Conservation (phyloP, 129 eudicot genomes). For the Artemisia annua region DNA sequence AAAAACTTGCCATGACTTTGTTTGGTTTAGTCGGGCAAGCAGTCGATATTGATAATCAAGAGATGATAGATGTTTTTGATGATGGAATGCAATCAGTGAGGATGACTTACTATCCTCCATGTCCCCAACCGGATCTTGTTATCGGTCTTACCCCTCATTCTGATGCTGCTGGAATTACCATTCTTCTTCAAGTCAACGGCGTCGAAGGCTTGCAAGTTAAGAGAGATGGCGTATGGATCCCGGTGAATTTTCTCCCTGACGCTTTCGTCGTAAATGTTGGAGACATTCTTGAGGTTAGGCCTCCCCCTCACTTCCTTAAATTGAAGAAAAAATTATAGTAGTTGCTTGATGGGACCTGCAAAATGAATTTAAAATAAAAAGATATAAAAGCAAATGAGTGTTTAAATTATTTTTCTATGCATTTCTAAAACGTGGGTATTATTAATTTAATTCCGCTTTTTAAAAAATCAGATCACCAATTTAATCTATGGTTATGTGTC, state of each 20-base stretch:
- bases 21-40: conserved; percentile 43
- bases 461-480: not conserved
- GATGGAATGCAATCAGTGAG: conserved; percentile 55
- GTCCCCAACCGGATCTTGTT: conserved; percentile 54
- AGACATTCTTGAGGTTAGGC: conserved; percentile 53
- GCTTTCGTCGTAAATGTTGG: conserved; percentile 64
- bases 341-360: not conserved
- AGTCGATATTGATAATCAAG: conserved; percentile 40
- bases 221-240: conserved; percentile 59
- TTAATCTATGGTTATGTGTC: conserved; percentile 8
- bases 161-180: conserved; percentile 50
- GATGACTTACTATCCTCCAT: conserved; percentile 62
- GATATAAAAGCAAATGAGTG: conserved; percentile 3
- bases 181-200: conserved; percentile 46
- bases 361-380: not conserved
- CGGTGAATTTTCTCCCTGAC: conserved; percentile 41
- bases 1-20: conserved; percentile 39
- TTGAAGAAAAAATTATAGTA: not conserved
- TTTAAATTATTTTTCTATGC: not conserved
- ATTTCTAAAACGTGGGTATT: too few species aligned
- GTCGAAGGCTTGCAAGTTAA: conserved; percentile 58
- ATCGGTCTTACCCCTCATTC: conserved; percentile 55
- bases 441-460: too few species aligned
- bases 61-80: conserved; percentile 36
- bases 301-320: not conserved